Evolutionary conservation across 179 eudicot genomes (phyloP).

Genomic region (Corrigiola litoralis): DNA sequence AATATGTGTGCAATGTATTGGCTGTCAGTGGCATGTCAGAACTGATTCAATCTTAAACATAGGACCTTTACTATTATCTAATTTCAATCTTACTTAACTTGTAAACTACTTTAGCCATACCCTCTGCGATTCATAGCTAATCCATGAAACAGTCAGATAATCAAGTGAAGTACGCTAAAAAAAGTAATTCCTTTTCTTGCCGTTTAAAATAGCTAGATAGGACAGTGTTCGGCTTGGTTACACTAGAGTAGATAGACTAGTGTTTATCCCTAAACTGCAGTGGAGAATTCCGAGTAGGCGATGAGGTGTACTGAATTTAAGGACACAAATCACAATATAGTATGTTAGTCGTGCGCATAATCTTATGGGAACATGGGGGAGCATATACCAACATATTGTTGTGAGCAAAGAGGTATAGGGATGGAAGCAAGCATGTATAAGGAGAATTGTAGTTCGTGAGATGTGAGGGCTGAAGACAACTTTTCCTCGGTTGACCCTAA

Average conservation of each 20-base stretch:
- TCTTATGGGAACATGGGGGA: slow-evolving; percentile 14
- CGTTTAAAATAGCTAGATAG: no score
- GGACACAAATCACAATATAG: background rate
- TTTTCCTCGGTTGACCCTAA: background rate
- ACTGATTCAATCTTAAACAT: no score
- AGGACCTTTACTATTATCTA: no score
- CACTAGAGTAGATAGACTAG: no score
- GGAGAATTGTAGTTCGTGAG: background rate
- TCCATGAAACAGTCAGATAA: no score
- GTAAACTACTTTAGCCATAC: no score
- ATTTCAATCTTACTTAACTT: no score
- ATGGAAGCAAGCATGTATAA: slow-evolving; percentile 2
- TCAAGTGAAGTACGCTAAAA: no score
- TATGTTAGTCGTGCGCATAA: background rate
- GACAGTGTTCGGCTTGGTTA: background rate
- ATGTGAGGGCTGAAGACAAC: background rate
- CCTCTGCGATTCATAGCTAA: no score
- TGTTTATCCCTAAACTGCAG: background rate
- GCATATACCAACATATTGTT: slow-evolving; percentile 17
- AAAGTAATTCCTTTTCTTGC: no score
- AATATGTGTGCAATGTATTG: no score
- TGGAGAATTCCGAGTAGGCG: background rate
- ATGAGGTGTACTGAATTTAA: background rate
- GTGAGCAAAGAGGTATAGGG: slow-evolving; percentile 18
- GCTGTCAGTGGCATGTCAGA: no score